Evolutionary conservation across 345 rosid species (phyloP).

Genomic region (Eucalyptus polybractea): DNA sequence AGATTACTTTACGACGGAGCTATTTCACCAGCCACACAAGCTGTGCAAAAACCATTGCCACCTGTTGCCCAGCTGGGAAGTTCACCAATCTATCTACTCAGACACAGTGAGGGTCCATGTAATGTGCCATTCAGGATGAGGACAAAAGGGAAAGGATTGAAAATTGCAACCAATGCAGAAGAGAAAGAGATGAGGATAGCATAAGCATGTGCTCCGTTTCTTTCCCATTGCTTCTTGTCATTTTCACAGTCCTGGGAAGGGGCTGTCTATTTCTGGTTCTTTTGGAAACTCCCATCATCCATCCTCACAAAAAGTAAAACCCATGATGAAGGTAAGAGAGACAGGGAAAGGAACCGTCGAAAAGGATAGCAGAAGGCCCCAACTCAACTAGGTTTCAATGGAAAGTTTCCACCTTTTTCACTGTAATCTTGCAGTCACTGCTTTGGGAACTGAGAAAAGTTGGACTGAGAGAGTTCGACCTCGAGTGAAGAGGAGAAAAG

Average conservation of each 20-base stretch:
- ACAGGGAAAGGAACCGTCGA: neutral
- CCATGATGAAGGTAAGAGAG: neutral
- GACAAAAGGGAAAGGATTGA: neutral
- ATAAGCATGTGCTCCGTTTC: neutral
- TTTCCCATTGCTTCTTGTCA: neutral
- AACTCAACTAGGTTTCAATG: neutral
- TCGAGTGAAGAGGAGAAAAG: neutral
- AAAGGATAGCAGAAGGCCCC: neutral
- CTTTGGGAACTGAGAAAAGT: neutral
- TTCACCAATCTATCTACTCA: neutral
- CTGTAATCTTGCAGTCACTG: neutral
- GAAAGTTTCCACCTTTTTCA: neutral
- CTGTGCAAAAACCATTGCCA: neutral
- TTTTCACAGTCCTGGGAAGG: neutral
- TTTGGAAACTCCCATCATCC: neutral
- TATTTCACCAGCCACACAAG: slow-evolving; percentile 33
- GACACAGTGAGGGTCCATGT: neutral
- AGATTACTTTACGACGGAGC: slow-evolving; percentile 19
- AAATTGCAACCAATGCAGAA: neutral
- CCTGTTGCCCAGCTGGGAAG: neutral
- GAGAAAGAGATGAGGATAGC: neutral
- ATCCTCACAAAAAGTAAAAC: neutral
- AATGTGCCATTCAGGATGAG: neutral
- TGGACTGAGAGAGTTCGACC: neutral
- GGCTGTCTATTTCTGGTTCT: neutral